Conservation (phyloP, 2,329 filamentous ascomycete genomes). For the Scedosporium aurantiacum region DNA sequence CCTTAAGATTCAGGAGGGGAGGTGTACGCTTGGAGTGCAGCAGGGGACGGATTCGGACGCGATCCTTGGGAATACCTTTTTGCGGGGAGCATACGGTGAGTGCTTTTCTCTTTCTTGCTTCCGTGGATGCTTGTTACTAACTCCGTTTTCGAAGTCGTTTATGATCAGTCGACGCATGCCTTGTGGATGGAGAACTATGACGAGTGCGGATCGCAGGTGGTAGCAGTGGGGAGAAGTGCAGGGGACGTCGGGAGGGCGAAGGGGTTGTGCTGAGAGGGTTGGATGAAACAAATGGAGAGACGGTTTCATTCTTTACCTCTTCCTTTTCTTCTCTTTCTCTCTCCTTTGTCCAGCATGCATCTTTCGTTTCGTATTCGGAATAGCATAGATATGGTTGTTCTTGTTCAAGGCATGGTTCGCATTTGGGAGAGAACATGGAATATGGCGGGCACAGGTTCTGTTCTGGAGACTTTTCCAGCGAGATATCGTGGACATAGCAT, state of each 20-base stretch:
- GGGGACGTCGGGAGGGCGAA: slow-evolving; percentile 13
- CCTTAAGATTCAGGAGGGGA: slow-evolving; percentile 29
- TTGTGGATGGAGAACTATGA: slow-evolving; percentile 27
- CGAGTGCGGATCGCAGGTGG: slow-evolving; percentile 24
- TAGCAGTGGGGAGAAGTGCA: slow-evolving; percentile 20
- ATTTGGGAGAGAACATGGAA: neutral
- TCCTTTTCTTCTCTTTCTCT: neutral
- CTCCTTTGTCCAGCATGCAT: neutral
- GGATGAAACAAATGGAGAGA: neutral
- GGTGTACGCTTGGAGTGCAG: slow-evolving; percentile 25
- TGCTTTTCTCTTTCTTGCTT: neutral
- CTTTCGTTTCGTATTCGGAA: neutral
- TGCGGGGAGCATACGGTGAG: slow-evolving; percentile 25
- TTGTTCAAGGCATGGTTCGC: neutral
- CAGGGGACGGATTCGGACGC: slow-evolving; percentile 18
- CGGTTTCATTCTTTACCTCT: neutral
- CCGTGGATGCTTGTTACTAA: slow-evolving; percentile 6
- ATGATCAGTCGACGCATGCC: slow-evolving; percentile 25
- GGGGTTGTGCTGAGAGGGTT: slow-evolving; percentile 5
- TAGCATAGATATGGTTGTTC: neutral
- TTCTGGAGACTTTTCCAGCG: neutral
- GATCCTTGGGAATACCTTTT: slow-evolving; percentile 26
- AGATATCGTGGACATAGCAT: too few relatives aligned
- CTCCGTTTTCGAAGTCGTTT: slow-evolving; percentile 19
- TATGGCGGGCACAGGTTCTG: neutral